A percentile compares a stretch with the other conserved stretches of the same genome.
Conservation (phyloP, 2,329 filamentous ascomycete genomes). For the Talaromyces pinophilus region DNA sequence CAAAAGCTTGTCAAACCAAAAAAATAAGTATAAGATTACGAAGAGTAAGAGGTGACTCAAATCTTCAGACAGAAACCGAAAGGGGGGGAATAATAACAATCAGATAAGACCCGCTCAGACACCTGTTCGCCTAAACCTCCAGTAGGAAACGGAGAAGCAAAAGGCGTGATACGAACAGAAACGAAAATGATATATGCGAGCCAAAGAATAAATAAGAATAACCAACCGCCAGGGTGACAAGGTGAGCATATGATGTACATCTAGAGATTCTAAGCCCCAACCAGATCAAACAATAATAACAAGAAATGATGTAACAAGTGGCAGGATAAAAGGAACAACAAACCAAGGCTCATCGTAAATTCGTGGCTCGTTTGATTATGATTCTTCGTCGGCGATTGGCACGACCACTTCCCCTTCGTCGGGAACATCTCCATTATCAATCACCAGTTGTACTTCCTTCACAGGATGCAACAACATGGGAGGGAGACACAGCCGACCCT, state of each 20-base stretch:
- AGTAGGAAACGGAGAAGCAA: background rate
- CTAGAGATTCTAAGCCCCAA: constrained; percentile 20
- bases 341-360: constrained; percentile 18
- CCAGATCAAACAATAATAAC: constrained; percentile 10
- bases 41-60: background rate
- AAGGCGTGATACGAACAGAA: background rate
- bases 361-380: constrained; percentile 19
- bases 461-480: constrained; percentile 88
- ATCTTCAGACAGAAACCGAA: background rate
- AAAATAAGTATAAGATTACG: background rate
- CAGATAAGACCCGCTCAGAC: background rate
- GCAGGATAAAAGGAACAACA: constrained; percentile 2
- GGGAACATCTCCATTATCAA: constrained; percentile 37
- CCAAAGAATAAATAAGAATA: constrained; percentile 15
- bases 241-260: constrained; percentile 20
- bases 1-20: constrained; percentile 2
- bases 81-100: background rate
- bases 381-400: background rate
- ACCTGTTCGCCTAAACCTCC: background rate
- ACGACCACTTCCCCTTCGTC: constrained; percentile 17
- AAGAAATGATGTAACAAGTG: background rate
- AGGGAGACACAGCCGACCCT: constrained; percentile 87
- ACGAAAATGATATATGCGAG: constrained; percentile 14
- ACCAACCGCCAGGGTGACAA: constrained; percentile 21
- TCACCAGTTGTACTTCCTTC: constrained; percentile 68